Conservation (phyloP, 1,284 basidiomycete genomes). For the Ustilago tritici region DNA sequence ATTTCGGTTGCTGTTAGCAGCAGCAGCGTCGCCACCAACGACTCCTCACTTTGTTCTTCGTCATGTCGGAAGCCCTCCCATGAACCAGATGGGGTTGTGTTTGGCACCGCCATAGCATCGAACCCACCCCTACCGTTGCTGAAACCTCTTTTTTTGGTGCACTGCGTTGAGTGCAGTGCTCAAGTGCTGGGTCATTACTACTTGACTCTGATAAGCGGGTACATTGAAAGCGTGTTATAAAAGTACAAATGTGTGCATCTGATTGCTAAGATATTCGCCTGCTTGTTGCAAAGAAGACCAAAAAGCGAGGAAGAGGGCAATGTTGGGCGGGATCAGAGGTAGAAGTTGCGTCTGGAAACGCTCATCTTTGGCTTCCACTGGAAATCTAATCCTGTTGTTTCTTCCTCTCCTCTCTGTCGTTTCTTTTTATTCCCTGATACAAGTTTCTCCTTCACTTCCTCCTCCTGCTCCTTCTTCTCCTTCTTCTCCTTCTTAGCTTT, state of each 20-base stretch:
- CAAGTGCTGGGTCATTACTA: no score
- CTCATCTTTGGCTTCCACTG: conserved; percentile 68
- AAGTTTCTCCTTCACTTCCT: not conserved
- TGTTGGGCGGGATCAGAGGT: conserved; percentile 40
- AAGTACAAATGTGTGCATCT: conserved; percentile 18
- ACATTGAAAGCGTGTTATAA: not conserved
- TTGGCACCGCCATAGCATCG: no score
- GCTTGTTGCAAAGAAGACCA: not conserved
- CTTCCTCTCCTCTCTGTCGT: conserved; percentile 54
- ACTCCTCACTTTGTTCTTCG: no score
- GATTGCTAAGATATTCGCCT: no score
- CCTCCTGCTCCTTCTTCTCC: not conserved
- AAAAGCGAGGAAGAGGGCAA: not conserved
- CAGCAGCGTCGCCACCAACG: no score
- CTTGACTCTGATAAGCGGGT: no score
- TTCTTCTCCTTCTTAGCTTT: not conserved
- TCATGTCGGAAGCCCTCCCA: no score
- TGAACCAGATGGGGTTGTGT: no score
- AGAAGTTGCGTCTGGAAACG: conserved; percentile 60
- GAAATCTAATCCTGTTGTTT: conserved; percentile 57
- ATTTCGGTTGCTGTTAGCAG: not conserved
- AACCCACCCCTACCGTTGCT: no score
- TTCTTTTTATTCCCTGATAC: conserved; percentile 16
- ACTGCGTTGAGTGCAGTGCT: no score
- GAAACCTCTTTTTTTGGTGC: no score